Percentiles rank a stretch among this genome's conserved stretches.
Evolutionary conservation across 805 yeast species (phyloP).

Genomic region (Wickerhamomyces ciferrii): DNA sequence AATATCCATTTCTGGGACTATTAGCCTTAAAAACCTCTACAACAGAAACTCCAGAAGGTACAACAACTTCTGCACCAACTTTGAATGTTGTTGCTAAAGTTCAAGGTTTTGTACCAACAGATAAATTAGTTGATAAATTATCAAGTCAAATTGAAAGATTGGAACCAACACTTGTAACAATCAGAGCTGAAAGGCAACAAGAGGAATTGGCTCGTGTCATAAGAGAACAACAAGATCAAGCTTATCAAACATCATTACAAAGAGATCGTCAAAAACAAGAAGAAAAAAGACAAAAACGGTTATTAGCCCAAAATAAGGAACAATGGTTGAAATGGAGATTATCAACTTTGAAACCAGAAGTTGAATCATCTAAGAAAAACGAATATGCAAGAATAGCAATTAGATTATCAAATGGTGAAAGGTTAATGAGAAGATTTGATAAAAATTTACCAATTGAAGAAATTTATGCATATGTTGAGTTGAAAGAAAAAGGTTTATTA

Average conservation of each 20-base stretch:
- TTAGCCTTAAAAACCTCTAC: conserved; percentile 57
- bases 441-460: conserved; percentile 49
- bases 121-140: conserved; percentile 37
- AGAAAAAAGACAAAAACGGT: conserved; percentile 26
- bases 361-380: conserved; percentile 18
- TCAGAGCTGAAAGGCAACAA: conserved; percentile 61
- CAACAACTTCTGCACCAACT: conserved; percentile 45
- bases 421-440: conserved; percentile 46
- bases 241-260: conserved; percentile 65
- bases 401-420: conserved; percentile 55
- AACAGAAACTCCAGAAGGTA: conserved; percentile 52
- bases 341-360: conserved; percentile 24
- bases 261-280: conserved; percentile 56
- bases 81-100: conserved; percentile 56
- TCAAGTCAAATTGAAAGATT: conserved; percentile 47
- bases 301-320: conserved; percentile 19
- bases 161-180: conserved; percentile 52
- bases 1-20: conserved; percentile 79
- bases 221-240: conserved; percentile 69
- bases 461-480: conserved; percentile 67
- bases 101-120: conserved; percentile 49
- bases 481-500: conserved; percentile 28
- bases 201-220: conserved; percentile 51
- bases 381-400: conserved; percentile 62
- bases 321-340: conserved; percentile 50